Evolutionary conservation across 805 yeast species (phyloP), one percentile per base, ranked within the genome.

Genomic region (Saccharomyces eubayanus): DNA sequence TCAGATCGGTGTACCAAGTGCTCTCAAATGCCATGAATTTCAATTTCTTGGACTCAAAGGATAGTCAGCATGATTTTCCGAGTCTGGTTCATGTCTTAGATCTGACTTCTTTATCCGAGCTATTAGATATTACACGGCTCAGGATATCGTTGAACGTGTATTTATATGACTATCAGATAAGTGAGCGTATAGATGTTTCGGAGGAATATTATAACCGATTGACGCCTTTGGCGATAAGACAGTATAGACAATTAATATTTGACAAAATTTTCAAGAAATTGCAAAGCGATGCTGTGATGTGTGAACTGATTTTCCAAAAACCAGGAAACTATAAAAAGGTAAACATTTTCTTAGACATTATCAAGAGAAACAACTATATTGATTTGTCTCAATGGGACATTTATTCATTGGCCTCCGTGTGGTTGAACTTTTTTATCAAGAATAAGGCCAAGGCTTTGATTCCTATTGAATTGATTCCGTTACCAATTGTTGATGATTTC

Each of bases 81-180:
- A 54, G 64, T 2, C 56, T 65, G 36, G 56, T 77, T 14, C 82
- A 80, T 61, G 76, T 83, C 31, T 60, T 74, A 5, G 70, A 72
- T 47, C 67, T 85, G 36, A 71, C 81, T n/a, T 82, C 78, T 40
- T 72, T 85, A 46, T 78, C 87, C 4, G 73, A 74, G 36, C 68
- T 77, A 57, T 73, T 91, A 24, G 97, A 91, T 68, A 81, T 92
- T 46, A 85, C 95, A 2, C 77, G 77, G 52, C 70, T 92, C 47
- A 83, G 91, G 58, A 84, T 92, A 46, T 84, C 91, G 2, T 76
- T 91, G 46, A 80, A 82, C 49, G 87, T 89, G 5, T 90, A 89
- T 66, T 70, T 84, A 45, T 83, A 84, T 62, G 87, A 89, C 60
- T 76, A 77, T 54, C 77, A 77, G 52, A 74, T 81, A 46, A 76